Evolutionary conservation across 805 yeast species (phyloP).

Genomic region (Lachancea thermotolerans): DNA sequence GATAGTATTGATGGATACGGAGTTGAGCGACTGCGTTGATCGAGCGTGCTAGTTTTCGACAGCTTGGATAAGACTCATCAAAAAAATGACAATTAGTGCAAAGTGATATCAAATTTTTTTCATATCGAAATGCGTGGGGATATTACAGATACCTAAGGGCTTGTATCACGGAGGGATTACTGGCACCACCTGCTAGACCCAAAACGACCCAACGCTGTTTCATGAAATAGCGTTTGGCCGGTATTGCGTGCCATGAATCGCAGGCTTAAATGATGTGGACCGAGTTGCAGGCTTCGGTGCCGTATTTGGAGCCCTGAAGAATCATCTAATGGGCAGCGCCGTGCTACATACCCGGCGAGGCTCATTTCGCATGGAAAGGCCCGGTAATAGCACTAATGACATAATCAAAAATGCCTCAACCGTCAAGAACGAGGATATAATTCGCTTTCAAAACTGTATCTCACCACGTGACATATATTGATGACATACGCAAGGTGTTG

Average conservation of each 20-base stretch:
- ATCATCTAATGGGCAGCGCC: too few relatives aligned
- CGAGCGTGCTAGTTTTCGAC: neutral
- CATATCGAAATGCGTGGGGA: neutral
- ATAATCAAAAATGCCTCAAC: too few relatives aligned
- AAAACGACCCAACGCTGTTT: too few relatives aligned
- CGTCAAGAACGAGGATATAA: too few relatives aligned
- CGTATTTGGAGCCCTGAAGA: too few relatives aligned
- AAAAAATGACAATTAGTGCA: neutral
- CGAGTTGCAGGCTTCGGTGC: too few relatives aligned
- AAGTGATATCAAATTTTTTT: neutral
- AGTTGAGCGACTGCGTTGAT: neutral
- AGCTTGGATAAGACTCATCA: neutral
- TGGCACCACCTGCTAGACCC: neutral
- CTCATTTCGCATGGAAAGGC: too few relatives aligned
- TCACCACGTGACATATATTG: neutral
- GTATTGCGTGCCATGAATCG: too few relatives aligned
- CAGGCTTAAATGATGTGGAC: too few relatives aligned
- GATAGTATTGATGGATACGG: slow-evolving; percentile 2
- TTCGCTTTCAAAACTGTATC: neutral
- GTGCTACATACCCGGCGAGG: too few relatives aligned
- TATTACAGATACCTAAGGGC: neutral
- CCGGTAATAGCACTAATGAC: too few relatives aligned
- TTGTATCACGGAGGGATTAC: neutral
- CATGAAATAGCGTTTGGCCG: too few relatives aligned
- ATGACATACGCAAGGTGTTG: neutral